Percentiles rank a stretch among this genome's conserved stretches.
phyloP scores from a whole-genome alignment of 768 basidiomycete genomes.

The Suillus subalutaceus region DNA sequence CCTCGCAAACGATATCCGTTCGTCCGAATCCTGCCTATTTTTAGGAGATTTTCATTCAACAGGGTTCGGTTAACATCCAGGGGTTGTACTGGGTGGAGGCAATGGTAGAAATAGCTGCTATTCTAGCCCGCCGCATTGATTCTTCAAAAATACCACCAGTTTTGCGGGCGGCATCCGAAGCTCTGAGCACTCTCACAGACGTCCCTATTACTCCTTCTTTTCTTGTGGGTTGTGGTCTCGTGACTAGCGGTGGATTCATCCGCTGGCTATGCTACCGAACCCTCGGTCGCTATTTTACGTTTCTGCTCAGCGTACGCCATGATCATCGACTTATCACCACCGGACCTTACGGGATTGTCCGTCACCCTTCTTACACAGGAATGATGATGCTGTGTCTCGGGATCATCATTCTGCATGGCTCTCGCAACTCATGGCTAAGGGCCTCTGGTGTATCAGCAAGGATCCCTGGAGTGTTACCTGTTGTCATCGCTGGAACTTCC shows the following conservation, averaged over 20 bases:
- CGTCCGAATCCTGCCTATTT: background rate
- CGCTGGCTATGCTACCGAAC: conserved; percentile 22
- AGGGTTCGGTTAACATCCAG: background rate
- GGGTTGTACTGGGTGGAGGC: conserved; percentile 6
- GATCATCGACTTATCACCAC: conserved; percentile 20
- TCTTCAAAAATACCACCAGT: background rate
- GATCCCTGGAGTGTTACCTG: conserved; percentile 1
- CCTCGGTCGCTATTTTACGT: conserved; percentile 23
- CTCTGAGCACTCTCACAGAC: background rate
- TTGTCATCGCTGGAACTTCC: background rate
- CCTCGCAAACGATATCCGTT: background rate
- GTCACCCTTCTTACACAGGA: conserved; percentile 29
- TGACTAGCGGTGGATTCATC: conserved; percentile 10
- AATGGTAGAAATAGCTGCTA: conserved; percentile 9
- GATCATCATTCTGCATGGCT: conserved; percentile 8
- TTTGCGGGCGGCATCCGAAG: background rate
- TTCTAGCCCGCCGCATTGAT: conserved; percentile 3
- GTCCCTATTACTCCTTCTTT: conserved; percentile 14
- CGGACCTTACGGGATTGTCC: conserved; percentile 25
- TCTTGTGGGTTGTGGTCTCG: conserved; percentile 17
- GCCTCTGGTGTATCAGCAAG: conserved; percentile 13
- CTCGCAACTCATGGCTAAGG: conserved; percentile 17
- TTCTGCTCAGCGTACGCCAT: conserved; percentile 18
- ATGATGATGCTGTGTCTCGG: conserved; percentile 8
- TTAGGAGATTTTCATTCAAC: background rate